Conservation (phyloP, 768 basidiomycete genomes). For the Termitomyces sp. region DNA sequence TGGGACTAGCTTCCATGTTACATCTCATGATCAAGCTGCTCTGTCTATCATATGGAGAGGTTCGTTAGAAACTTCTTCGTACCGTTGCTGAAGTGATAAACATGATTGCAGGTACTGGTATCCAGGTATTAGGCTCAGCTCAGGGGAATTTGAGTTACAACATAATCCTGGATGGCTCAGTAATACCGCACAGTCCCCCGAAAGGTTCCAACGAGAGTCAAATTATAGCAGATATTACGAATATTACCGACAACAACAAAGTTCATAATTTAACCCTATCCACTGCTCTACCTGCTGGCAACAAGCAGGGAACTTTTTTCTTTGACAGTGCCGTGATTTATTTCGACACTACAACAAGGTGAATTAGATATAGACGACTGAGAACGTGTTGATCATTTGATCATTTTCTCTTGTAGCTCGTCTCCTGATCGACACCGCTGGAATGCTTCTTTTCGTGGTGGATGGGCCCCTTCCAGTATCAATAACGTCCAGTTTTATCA, state of each 20-base stretch:
- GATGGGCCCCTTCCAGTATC: constrained; percentile 43
- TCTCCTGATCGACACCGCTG: constrained; percentile 23
- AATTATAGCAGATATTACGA: constrained; percentile 46
- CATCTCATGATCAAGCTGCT: constrained; percentile 54
- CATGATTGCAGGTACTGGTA: constrained; percentile 52
- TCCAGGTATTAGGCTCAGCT: constrained; percentile 54
- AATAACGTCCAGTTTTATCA: constrained; percentile 18
- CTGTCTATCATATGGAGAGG: constrained; percentile 61
- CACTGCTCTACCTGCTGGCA: constrained; percentile 29
- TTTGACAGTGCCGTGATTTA: constrained; percentile 27
- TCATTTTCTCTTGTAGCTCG: background rate
- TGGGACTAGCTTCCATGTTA: constrained; percentile 61
- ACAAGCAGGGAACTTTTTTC: constrained; percentile 29
- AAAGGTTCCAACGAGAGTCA: constrained; percentile 22
- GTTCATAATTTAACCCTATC: constrained; percentile 56
- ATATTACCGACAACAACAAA: constrained; percentile 42
- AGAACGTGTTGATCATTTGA: background rate
- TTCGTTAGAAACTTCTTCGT: constrained; percentile 24
- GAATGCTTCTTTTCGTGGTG: constrained; percentile 49
- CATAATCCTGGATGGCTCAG: constrained; percentile 48
- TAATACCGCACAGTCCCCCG: background rate
- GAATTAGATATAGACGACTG: background rate
- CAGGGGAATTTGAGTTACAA: constrained; percentile 37
- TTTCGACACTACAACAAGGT: constrained; percentile 4
- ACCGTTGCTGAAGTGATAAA: background rate